Conservation (phyloP, 805 yeast genomes). For the Spencermartinsiella europaea region DNA sequence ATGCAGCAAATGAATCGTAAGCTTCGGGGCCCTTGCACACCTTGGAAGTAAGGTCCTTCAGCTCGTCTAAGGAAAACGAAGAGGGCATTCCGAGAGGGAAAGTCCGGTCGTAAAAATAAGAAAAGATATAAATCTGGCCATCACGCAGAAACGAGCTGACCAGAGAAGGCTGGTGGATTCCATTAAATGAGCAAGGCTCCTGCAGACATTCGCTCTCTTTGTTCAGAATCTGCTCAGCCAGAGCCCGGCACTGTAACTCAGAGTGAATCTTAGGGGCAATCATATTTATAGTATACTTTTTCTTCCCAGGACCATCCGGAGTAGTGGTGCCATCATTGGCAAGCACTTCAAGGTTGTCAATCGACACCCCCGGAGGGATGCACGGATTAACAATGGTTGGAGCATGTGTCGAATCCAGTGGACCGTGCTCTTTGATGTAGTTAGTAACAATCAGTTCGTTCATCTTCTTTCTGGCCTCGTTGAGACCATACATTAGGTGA, state of each 20-base stretch:
- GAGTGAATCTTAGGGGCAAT: constrained; percentile 59
- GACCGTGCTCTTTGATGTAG: constrained; percentile 30
- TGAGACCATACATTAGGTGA: constrained; percentile 92
- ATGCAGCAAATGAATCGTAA: constrained; percentile 68
- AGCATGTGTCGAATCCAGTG: constrained; percentile 25
- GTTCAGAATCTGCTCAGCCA: constrained; percentile 78
- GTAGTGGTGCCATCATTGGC: constrained; percentile 35
- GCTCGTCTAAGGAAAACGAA: constrained; percentile 78
- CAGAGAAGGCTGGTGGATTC: constrained; percentile 94
- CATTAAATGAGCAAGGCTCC: constrained; percentile 92
- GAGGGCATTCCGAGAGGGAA: constrained; percentile 93
- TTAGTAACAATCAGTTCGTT: constrained; percentile 58
- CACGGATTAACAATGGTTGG: constrained; percentile 70
- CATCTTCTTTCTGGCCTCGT: constrained; percentile 85
- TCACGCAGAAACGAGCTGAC: constrained; percentile 64
- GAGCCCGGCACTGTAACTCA: constrained; percentile 77
- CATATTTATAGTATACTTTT: constrained; percentile 50
- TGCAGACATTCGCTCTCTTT: constrained; percentile 72
- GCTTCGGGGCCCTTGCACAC: constrained; percentile 80
- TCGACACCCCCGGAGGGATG: constrained; percentile 68
- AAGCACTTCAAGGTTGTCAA: constrained; percentile 59
- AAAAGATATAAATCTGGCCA: constrained; percentile 82
- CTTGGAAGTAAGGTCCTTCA: constrained; percentile 69
- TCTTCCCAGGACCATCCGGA: constrained; percentile 24
- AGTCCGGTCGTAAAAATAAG: constrained; percentile 93